Conservation (phyloP, 2,329 filamentous ascomycete genomes). For the Fusarium vanettenii region DNA sequence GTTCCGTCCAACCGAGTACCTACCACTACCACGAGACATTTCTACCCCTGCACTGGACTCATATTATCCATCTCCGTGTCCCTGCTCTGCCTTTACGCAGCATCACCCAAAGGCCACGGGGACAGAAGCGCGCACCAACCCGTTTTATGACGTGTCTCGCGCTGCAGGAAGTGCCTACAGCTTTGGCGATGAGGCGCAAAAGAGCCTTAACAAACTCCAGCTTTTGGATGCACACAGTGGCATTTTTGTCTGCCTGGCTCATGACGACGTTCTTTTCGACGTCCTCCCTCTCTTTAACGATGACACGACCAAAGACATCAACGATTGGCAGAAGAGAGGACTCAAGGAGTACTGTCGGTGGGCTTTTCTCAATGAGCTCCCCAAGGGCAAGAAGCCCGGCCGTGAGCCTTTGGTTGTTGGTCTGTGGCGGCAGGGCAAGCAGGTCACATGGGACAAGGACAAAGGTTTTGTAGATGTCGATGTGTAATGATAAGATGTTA, state of each 20-base stretch:
- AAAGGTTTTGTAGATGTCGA: background rate
- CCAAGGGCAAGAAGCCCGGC: background rate
- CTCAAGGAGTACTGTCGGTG: background rate
- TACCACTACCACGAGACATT: background rate
- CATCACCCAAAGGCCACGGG: background rate
- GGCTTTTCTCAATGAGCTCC: background rate
- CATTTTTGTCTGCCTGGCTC: background rate
- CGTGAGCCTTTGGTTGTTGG: background rate
- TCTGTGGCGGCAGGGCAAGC: background rate
- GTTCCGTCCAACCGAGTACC: background rate
- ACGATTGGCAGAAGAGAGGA: background rate
- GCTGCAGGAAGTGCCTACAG: background rate
- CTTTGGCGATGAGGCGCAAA: background rate
- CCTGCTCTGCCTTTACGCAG: background rate
- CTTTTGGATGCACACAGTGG: background rate
- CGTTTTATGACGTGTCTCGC: background rate
- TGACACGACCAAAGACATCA: background rate
- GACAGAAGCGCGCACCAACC: background rate
- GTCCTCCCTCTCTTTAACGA: background rate
- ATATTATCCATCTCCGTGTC: background rate
- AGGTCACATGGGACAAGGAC: background rate
- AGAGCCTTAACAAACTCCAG: background rate
- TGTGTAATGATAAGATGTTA: background rate
- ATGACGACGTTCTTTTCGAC: background rate
- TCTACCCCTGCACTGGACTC: background rate